Evolutionary conservation across 2,329 filamentous ascomycete species (phyloP), one percentile per base, ranked within the genome.

Genomic region (Bipolaris sorokiniana): DNA sequence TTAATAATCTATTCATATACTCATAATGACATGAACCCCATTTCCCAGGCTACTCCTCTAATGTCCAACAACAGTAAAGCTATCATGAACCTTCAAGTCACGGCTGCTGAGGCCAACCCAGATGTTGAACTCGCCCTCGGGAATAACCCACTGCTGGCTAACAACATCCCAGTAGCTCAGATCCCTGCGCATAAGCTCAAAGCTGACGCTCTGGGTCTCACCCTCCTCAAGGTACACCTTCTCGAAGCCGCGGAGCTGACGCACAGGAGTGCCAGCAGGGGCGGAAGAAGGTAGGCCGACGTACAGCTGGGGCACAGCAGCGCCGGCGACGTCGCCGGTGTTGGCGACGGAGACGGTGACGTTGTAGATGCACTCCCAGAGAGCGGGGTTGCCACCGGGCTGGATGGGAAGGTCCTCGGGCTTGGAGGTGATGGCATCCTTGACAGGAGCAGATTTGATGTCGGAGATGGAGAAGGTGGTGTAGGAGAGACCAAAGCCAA

Each of bases 151-250:
- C 79, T 97, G 88, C 81, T 97, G 92, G 18, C 78, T 74, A 0
- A 73, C 81, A 1, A 85, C 79, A 64, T 96, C 90, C 93, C 93
- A 97, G 79, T 91, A 95, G 75, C 89, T 92, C 58, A 97, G 65
- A 71, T 97, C 93, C 54, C 91, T 86, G 34, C 93, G 84, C 20
- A 87, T 91, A 49, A 97, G 76, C 28, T 86, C 83, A 1, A 86
- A 88, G 0, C 75, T 80, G 77, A 95, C 95, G 3, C 81, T 84
- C n/a, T 80, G 81, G 46, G 82, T 85, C 75, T 86, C 77, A 18
- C 91, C 91, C 0, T 76, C 62, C n/a, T 72, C 65, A 1, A 86
- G 72, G 23, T 71, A 68, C 1, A 83, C 68, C 75, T 86, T 86
- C n/a, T 82, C 79, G 61, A 86, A 87, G 16, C 73, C 73, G 34